Base-by-base conservation (phyloP, 1,139 yeast genomes). In the Suhomyces kunorum region DNA sequence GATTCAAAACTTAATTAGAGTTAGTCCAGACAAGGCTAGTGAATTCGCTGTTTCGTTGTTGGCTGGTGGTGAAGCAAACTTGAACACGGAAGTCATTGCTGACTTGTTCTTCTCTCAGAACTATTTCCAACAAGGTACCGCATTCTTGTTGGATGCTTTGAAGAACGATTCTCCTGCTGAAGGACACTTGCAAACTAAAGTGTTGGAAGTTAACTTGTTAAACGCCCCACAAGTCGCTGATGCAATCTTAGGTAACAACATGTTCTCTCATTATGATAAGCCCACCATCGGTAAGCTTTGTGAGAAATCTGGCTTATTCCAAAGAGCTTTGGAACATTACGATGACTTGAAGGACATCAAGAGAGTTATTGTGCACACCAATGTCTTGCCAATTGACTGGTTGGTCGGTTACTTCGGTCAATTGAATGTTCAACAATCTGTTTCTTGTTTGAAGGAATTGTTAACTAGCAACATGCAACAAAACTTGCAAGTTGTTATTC, bases 141-240 rank as follows among this genome's bases (percentile, higher is more conserved):
- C 98, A n/a, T 88, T 94, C 71, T 74, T 94, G 56, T 75, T 94
- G 56, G 98, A 94, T 66, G 98, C 98, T 8, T 78, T 94, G 61
- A 92, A 92, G 71, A 88, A 84, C 50, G 96, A 94, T 66, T 76
- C 83, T 31, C 98, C 98, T 38, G 87, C 92, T 47, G 96, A 92
- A 60, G 98, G 97, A 13, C 96, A 89, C 58, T 74, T 94, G 59
- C 98, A 94, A 74, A 94, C 98, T 12, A 82, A 95, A 59, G 82
- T 94, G 39, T 78, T 94, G 54, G 98, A 94, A 67, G 89, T 87
- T 53, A 94, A 94, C 64, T 74, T 94, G 61, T 67, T 87, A 61
- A 95, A 90, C 61, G 98, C 98, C 8, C 99, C 99, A 37, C 98
- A 94, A 74, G 98, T 94, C 42, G 99, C 98, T 31, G 98, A 94